These are phyloP conservation scores for Kregervanrija delftensis DNA, from an alignment of 805 yeast genomes.

Conservation along the genomic window DNA sequence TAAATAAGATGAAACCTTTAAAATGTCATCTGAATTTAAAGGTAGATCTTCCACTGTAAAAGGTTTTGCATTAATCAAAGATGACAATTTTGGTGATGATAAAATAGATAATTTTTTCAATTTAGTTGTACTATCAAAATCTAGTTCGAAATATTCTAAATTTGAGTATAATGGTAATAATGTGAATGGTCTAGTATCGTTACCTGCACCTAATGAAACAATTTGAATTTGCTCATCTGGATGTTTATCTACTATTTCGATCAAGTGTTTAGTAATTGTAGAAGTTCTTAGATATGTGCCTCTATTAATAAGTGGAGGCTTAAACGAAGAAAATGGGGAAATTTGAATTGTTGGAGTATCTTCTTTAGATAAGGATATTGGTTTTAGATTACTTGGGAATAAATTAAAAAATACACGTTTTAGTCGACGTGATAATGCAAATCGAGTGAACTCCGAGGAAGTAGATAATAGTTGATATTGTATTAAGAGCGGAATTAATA, in stretches of 20 bases:
- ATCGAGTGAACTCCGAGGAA: constrained; percentile 29
- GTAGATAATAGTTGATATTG: constrained; percentile 32
- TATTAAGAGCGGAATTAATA: constrained; percentile 29
- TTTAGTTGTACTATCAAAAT: constrained; percentile 48
- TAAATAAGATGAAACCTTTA: neutral
- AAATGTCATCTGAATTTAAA: constrained; percentile 12
- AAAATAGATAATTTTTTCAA: constrained; percentile 46
- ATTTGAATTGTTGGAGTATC: neutral
- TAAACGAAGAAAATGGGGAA: constrained; percentile 14
- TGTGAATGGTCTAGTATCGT: constrained; percentile 62
- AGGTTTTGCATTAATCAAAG: neutral
- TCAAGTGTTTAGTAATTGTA: constrained; percentile 41
- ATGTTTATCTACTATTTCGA: constrained; percentile 31
- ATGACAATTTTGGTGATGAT: constrained; percentile 14
- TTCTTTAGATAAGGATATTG: neutral
- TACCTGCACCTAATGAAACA: constrained; percentile 74
- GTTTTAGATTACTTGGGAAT: constrained; percentile 2
- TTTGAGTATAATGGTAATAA: constrained; percentile 29
- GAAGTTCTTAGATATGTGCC: constrained; percentile 62
- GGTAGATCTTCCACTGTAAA: neutral
- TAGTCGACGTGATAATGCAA: constrained; percentile 30
- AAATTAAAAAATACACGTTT: constrained; percentile 32
- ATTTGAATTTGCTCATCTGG: constrained; percentile 36
- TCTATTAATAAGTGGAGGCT: constrained; percentile 61
- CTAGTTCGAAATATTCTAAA: constrained; percentile 52